These are phyloP conservation scores for Talinum fruticosum DNA, from an alignment of 148 eudicot species.

Conservation along the genomic window DNA sequence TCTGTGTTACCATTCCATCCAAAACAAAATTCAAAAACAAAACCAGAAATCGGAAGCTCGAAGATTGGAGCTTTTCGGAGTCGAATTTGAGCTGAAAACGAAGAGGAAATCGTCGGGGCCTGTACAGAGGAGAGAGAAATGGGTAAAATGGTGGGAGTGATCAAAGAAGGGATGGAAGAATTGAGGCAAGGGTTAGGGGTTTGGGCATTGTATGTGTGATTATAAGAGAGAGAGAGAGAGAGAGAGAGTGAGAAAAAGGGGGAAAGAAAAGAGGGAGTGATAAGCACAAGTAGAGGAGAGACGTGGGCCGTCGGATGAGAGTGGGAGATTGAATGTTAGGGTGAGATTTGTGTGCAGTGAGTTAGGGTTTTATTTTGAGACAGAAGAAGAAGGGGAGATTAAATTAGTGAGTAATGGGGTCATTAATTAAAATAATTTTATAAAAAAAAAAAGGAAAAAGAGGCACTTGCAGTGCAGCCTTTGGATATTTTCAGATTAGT, in stretches of 20 bases:
- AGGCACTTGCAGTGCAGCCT: background rate
- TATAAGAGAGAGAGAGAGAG: slow-evolving; percentile 9
- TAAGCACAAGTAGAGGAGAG: slow-evolving; percentile 37
- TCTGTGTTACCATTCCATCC: slow-evolving; percentile 42
- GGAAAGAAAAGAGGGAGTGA: slow-evolving; percentile 28
- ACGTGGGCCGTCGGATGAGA: slow-evolving; percentile 34
- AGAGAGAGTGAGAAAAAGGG: slow-evolving; percentile 3
- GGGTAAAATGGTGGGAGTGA: background rate
- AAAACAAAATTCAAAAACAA: slow-evolving; percentile 3
- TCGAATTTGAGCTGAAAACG: slow-evolving; percentile 21
- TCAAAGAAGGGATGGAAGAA: slow-evolving; percentile 27
- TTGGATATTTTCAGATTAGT: slow-evolving; percentile 7
- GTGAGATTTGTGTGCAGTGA: slow-evolving; percentile 20
- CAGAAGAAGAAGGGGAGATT: background rate
- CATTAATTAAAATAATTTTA: too few species aligned
- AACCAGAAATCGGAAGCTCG: slow-evolving; percentile 13
- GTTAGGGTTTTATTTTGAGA: slow-evolving; percentile 40
- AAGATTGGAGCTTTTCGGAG: background rate
- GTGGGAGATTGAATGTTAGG: slow-evolving; percentile 23
- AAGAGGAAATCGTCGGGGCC: background rate
- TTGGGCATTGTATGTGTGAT: slow-evolving; percentile 21
- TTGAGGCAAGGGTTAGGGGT: slow-evolving; percentile 17
- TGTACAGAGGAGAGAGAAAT: slow-evolving; percentile 3
- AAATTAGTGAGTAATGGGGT: background rate
- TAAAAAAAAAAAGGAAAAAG: background rate